Evolutionary conservation across 805 yeast species (phyloP).

Genomic region (Cyberlindnera galapagoensis): DNA sequence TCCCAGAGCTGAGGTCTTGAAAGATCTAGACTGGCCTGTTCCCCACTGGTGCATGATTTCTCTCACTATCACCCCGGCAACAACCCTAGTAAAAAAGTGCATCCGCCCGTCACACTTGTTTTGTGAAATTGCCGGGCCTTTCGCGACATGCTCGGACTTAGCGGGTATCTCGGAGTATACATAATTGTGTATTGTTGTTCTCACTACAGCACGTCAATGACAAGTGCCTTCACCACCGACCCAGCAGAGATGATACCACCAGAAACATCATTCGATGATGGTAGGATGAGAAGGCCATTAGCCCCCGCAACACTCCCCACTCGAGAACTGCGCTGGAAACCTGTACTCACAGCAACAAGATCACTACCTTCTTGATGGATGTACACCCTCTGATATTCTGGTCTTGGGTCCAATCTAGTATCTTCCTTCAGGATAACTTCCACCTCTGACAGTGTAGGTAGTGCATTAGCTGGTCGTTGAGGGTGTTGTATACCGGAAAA

Average conservation of each 20-base stretch:
- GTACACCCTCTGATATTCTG: constrained; percentile 44
- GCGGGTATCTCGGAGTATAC: no score
- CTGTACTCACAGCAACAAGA: constrained; percentile 37
- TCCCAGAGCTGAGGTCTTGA: no score
- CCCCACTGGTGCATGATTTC: no score
- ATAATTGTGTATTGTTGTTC: no score
- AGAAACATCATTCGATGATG: constrained; percentile 23
- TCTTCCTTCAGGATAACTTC: constrained; percentile 28
- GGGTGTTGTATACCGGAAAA: constrained; percentile 27
- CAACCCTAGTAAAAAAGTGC: no score
- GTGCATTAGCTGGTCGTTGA: constrained; percentile 3
- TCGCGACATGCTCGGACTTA: no score
- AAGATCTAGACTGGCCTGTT: no score
- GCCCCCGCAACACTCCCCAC: constrained; percentile 42
- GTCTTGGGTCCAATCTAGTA: constrained; percentile 39
- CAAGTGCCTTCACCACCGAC: constrained; percentile 20
- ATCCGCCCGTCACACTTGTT: no score
- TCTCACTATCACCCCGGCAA: no score
- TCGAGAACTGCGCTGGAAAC: constrained; percentile 45
- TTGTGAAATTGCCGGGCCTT: no score
- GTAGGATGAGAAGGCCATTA: constrained; percentile 39
- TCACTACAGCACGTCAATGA: constrained; percentile 22
- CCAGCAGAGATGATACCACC: constrained; percentile 17
- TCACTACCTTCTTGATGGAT: constrained; percentile 25
- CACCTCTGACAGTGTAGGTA: constrained; percentile 28